These are phyloP conservation scores for Candida sakaeoensis DNA, from an alignment of 805 yeast species.

Conservation along the genomic window DNA sequence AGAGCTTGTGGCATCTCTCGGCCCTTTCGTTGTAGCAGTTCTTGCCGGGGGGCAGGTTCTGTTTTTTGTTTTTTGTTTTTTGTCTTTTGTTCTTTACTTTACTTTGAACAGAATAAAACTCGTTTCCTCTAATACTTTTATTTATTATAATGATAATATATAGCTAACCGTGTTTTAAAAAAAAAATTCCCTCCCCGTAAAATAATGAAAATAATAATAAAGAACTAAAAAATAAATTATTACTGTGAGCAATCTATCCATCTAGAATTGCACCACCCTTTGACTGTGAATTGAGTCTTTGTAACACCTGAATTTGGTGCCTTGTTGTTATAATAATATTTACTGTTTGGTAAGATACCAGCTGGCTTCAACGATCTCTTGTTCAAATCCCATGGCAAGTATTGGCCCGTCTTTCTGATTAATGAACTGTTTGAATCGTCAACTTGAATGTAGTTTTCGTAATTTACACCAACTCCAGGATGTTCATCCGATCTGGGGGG, in stretches of 20 bases:
- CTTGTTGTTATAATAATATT: conserved; percentile 22
- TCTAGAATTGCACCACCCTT: conserved; percentile 47
- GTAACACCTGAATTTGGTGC: conserved; percentile 38
- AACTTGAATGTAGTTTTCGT: conserved; percentile 20
- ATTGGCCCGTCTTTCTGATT: conserved; percentile 19
- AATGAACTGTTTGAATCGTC: conserved; percentile 9
- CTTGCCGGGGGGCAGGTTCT: no score
- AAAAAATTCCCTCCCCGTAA: no score
- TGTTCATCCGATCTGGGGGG: conserved; percentile 46
- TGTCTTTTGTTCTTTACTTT: no score
- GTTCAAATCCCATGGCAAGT: conserved; percentile 22
- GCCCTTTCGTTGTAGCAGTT: no score
- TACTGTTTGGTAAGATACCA: conserved; percentile 24
- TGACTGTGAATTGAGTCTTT: conserved; percentile 45
- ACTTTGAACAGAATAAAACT: no score
- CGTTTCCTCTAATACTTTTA: no score
- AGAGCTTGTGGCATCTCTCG: no score
- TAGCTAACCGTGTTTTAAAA: no score
- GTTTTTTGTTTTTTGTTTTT: no score
- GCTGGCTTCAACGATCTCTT: conserved; percentile 29
- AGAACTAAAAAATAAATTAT: conserved; percentile 1
- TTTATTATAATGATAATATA: no score
- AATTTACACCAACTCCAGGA: conserved; percentile 20
- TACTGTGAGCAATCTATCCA: conserved; percentile 28
- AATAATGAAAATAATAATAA: no score